These are phyloP conservation scores for Deakozyma indianensis DNA, from an alignment of 805 yeast genomes.

Conservation along the genomic window DNA sequence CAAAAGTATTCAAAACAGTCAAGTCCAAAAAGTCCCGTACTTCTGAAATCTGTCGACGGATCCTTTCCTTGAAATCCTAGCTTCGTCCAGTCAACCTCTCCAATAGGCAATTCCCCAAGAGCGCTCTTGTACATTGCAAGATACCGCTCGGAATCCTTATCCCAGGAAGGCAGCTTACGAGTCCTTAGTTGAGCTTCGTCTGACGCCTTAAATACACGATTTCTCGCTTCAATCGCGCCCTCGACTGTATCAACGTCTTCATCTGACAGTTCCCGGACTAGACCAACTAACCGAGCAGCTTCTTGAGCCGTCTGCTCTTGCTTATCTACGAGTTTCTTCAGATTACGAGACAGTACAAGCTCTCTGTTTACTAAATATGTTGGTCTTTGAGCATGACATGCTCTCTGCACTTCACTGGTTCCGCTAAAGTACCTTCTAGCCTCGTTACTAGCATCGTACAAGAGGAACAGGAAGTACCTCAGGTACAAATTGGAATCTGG, in stretches of 20 bases:
- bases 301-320: not conserved
- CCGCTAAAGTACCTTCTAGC: not conserved
- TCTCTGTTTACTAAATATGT: not conserved
- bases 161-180: not conserved
- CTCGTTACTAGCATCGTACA: not conserved
- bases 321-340: not conserved
- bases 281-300: not conserved
- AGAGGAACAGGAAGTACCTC: not conserved
- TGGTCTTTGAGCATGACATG: not conserved
- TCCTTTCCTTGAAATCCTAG: constrained; percentile 26
- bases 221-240: not conserved
- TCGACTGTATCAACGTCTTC: not conserved
- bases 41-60: constrained; percentile 25
- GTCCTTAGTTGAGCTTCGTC: not conserved
- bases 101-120: not conserved
- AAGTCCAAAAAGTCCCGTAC: constrained; percentile 19
- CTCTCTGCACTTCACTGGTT: not conserved
- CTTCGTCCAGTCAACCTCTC: constrained; percentile 18
- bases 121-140: not conserved
- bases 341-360: not conserved
- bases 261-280: not conserved
- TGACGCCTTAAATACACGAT: not conserved
- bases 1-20: constrained; percentile 13
- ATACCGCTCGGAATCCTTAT: not conserved
- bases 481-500: not conserved